A percentile compares a stretch with the other conserved stretches of the same genome.
phyloP scores from a whole-genome alignment of 345 rosid genomes.

The Microcos paniculata region DNA sequence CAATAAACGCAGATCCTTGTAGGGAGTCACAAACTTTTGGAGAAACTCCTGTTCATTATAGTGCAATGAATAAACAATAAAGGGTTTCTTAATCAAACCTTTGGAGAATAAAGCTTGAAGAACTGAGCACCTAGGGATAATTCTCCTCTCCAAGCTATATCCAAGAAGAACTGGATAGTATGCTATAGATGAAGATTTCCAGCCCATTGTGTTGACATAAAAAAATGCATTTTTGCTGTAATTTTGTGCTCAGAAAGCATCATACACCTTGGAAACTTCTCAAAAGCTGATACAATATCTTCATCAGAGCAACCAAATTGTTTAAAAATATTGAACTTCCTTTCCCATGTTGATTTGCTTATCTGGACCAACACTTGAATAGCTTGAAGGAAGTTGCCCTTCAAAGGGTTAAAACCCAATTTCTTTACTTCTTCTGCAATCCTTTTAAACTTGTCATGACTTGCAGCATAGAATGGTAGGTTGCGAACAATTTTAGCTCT shows the following conservation, averaged over 20 bases:
- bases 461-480: background rate
- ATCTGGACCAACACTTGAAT: background rate
- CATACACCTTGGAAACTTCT: conserved; percentile 17
- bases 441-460: background rate
- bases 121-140: conserved; percentile 29
- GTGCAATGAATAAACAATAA: background rate
- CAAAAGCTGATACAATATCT: conserved; percentile 12
- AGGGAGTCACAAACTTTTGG: conserved; percentile 9
- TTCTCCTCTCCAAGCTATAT: conserved; percentile 27
- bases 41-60: conserved; percentile 18
- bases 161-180: background rate
- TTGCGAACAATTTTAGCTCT: background rate
- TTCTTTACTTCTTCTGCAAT: background rate
- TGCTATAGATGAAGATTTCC: conserved; percentile 10
- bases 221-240: conserved; percentile 14
- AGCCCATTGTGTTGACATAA: conserved; percentile 28
- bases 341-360: conserved; percentile 9
- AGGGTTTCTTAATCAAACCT: conserved; percentile 15
- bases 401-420: conserved; percentile 9
- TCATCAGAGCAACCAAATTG: conserved; percentile 25
- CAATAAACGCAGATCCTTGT: conserved; percentile 1
- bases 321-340: conserved; percentile 1
- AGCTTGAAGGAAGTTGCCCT: background rate
- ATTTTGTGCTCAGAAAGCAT: conserved; percentile 25
- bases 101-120: conserved; percentile 15